Conservation (phyloP, 2,329 filamentous ascomycete species). For the Boeremia lycopersici region DNA sequence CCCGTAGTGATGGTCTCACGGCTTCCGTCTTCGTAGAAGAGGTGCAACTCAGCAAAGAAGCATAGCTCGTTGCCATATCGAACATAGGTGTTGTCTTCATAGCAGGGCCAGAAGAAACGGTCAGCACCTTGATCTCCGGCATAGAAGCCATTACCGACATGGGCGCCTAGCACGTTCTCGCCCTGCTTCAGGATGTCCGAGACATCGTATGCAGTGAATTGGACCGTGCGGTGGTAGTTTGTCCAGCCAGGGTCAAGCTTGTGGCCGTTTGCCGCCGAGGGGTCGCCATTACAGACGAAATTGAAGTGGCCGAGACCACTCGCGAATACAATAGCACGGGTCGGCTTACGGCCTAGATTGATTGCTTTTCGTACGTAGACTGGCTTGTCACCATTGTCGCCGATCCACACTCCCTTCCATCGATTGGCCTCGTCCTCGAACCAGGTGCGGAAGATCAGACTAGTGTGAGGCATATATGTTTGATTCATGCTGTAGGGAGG, state of each 20-base stretch:
- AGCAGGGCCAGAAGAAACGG: constrained; percentile 53
- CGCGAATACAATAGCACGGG: constrained; percentile 45
- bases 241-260: constrained; percentile 47
- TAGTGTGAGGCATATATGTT: constrained; percentile 52
- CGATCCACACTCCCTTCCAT: constrained; percentile 52
- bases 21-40: constrained; percentile 47
- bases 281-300: constrained; percentile 45
- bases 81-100: constrained; percentile 51
- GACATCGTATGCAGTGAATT: constrained; percentile 54
- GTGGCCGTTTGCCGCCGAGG: constrained; percentile 41
- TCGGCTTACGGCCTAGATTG: constrained; percentile 35
- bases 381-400: constrained; percentile 50
- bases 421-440: constrained; percentile 50
- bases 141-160: constrained; percentile 54
- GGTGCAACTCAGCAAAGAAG: constrained; percentile 50
- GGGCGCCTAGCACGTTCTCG: constrained; percentile 47
- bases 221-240: constrained; percentile 50
- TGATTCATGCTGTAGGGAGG: constrained; percentile 53
- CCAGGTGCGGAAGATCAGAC: constrained; percentile 52
- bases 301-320: constrained; percentile 52
- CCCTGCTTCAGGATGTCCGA: constrained; percentile 41
- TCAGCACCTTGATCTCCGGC: constrained; percentile 51
- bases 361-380: constrained; percentile 49
- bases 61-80: constrained; percentile 46
- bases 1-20: constrained; percentile 47